Percentiles rank a stretch among this genome's conserved stretches.
phyloP scores from a whole-genome alignment of 805 yeast species.

The Jamesozyma hellenica region DNA sequence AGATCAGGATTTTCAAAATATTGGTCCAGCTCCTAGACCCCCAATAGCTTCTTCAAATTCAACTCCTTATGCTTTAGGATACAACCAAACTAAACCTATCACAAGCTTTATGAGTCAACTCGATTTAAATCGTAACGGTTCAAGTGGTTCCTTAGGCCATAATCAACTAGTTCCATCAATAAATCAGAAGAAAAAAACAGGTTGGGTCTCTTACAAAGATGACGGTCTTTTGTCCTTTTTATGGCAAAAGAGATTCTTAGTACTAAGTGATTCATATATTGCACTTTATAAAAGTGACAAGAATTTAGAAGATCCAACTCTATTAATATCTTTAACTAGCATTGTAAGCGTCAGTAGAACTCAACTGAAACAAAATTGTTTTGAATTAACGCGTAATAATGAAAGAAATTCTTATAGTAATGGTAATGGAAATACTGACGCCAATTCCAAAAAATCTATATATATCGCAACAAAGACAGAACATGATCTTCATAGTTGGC shows the following conservation, averaged over 20 bases:
- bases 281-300: slow-evolving; percentile 65
- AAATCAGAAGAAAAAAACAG: slow-evolving; percentile 29
- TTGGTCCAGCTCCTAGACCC: slow-evolving; percentile 49
- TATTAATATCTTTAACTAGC: slow-evolving; percentile 46
- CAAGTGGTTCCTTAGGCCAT: not conserved
- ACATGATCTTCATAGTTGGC: slow-evolving; percentile 78
- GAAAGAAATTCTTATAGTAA: slow-evolving; percentile 19
- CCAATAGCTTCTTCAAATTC: slow-evolving; percentile 27
- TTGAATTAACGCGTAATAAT: slow-evolving; percentile 57
- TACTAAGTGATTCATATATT: slow-evolving; percentile 62
- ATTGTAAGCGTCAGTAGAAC: slow-evolving; percentile 56
- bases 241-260: slow-evolving; percentile 85
- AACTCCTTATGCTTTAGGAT: slow-evolving; percentile 12
- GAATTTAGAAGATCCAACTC: slow-evolving; percentile 35
- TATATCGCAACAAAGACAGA: slow-evolving; percentile 68
- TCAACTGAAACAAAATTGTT: slow-evolving; percentile 66
- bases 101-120: slow-evolving; percentile 28
- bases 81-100: slow-evolving; percentile 30
- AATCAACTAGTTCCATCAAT: slow-evolving; percentile 8
- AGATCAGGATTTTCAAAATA: slow-evolving; percentile 40
- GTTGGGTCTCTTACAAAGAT: slow-evolving; percentile 89
- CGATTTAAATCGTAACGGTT: slow-evolving; percentile 29
- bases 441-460: slow-evolving; percentile 44
- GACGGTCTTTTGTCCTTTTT: slow-evolving; percentile 83
- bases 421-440: slow-evolving; percentile 3